Conservation (phyloP, 2,329 filamentous ascomycete genomes). For the Acrocalymma vagum region DNA sequence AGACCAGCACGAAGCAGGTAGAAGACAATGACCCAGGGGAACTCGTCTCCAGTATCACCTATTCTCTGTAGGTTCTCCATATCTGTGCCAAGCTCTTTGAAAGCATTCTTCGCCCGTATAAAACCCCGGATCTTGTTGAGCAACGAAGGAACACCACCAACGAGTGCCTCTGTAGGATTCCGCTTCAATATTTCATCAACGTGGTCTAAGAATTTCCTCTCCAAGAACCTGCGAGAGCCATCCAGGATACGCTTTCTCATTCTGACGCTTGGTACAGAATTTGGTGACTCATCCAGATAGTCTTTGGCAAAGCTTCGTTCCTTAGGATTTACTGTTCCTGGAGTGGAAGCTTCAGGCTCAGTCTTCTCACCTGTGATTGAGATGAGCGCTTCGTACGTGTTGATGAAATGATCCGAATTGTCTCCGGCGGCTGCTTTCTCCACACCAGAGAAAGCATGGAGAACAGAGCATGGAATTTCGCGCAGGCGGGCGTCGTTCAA, state of each 20-base stretch:
- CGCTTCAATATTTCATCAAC: conserved; percentile 81
- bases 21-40: conserved; percentile 93
- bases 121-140: conserved; percentile 93
- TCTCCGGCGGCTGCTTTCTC: conserved; percentile 76
- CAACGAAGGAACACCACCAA: conserved; percentile 87
- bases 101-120: conserved; percentile 79
- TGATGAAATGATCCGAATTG: conserved; percentile 76
- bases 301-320: conserved; percentile 79
- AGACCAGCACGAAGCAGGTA: conserved; percentile 88
- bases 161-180: conserved; percentile 85
- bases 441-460: conserved; percentile 78
- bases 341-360: conserved; percentile 63
- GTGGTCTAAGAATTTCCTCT: conserved; percentile 80
- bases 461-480: conserved; percentile 73
- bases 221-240: conserved; percentile 81
- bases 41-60: conserved; percentile 70
- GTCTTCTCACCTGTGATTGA: conserved; percentile 77
- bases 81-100: conserved; percentile 86
- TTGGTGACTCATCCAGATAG: conserved; percentile 79
- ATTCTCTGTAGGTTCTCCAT: conserved; percentile 82
- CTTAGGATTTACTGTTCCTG: conserved; percentile 66
- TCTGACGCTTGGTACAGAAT: conserved; percentile 68
- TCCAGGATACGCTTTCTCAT: conserved; percentile 82
- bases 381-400: conserved; percentile 83
- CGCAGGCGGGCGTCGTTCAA: conserved; percentile 78